Evolutionary conservation across 768 basidiomycete genomes (phyloP).

Genomic region (Pisolithus albus): DNA sequence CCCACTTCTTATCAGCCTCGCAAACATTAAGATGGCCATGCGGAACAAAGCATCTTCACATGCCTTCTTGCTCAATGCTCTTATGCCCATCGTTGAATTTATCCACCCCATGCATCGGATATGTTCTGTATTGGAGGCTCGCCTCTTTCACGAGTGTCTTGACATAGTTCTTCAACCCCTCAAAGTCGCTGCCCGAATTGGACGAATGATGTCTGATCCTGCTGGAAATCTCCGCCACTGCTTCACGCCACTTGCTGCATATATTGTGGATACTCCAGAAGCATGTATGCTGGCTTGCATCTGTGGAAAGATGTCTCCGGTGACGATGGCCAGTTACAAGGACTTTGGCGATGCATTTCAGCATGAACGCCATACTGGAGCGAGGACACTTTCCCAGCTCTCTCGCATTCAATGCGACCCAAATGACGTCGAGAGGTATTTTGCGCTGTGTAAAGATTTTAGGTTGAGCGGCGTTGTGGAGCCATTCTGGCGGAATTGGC

Average conservation of each 20-base stretch:
- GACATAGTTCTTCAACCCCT: slow-evolving; percentile 14
- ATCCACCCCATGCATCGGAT: slow-evolving; percentile 7
- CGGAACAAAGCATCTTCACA: too few relatives aligned
- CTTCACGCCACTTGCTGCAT: slow-evolving; percentile 23
- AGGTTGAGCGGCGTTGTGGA: slow-evolving; percentile 5
- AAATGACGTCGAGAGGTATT: background rate
- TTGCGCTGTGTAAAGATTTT: background rate
- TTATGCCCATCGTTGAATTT: background rate
- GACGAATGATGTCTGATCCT: slow-evolving; percentile 18
- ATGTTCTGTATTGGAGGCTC: slow-evolving; percentile 6
- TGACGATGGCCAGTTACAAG: slow-evolving; percentile 25
- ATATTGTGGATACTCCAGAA: slow-evolving; percentile 30
- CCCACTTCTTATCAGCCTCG: too few relatives aligned
- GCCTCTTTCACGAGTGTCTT: slow-evolving; percentile 15
- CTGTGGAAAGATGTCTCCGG: slow-evolving; percentile 23
- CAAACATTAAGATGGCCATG: too few relatives aligned
- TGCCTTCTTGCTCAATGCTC: too few relatives aligned
- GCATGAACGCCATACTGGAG: slow-evolving; percentile 19
- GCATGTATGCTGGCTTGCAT: slow-evolving; percentile 25
- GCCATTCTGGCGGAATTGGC: slow-evolving; percentile 35
- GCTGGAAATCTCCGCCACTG: slow-evolving; percentile 15
- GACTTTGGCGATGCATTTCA: slow-evolving; percentile 26
- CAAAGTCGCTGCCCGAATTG: slow-evolving; percentile 9
- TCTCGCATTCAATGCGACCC: slow-evolving; percentile 1
- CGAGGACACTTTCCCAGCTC: slow-evolving; percentile 17